Conservation (phyloP, 257 asterid genomes). For the Linaria vulgaris region DNA sequence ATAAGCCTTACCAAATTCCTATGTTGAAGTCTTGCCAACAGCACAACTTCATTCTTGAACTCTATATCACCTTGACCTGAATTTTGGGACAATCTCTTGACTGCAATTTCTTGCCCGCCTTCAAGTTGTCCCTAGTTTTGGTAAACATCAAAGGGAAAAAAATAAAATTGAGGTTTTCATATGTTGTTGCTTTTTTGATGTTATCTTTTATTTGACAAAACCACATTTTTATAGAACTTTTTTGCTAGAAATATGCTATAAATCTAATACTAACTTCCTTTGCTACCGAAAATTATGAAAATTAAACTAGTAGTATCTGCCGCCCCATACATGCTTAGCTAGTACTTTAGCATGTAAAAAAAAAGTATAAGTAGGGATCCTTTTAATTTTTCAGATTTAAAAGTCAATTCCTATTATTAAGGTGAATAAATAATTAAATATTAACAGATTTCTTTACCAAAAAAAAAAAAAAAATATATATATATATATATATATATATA, state of each 20-base stretch:
- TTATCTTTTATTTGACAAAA: no score
- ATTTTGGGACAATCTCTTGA: conserved; percentile 10
- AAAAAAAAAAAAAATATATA: no score
- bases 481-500: no score
- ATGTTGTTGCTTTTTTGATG: no score
- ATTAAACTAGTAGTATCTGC: no score
- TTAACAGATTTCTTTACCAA: no score
- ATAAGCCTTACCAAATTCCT: conserved; percentile 16
- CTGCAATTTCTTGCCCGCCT: conserved; percentile 14
- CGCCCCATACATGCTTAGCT: no score
- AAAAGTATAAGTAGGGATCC: no score
- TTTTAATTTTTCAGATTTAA: no score
- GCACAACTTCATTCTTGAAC: conserved; percentile 5
- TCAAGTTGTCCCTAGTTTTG: conserved; percentile 7
- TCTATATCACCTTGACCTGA: conserved; percentile 18
- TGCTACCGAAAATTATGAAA: background rate
- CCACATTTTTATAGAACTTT: background rate
- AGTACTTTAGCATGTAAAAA: no score
- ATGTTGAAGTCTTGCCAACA: conserved; percentile 10
- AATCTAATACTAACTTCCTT: background rate
- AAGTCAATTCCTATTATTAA: no score
- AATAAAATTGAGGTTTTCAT: background rate
- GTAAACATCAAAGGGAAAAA: background rate
- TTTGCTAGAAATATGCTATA: background rate
- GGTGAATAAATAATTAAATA: no score